Base-by-base conservation (phyloP, 345 rosid genomes). In the Arabidopsis suecica region DNA sequence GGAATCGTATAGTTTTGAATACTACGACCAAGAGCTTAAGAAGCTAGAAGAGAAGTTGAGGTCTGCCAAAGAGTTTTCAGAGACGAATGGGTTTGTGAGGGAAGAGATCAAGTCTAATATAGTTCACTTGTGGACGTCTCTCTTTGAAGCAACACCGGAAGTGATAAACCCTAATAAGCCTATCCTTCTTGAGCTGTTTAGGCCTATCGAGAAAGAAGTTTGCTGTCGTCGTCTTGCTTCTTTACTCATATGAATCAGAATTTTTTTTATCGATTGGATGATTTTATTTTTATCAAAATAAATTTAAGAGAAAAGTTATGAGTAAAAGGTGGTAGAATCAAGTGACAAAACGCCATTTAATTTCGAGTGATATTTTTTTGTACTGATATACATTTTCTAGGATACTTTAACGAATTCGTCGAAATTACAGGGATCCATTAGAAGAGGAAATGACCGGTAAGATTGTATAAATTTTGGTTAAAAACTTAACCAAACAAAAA, bases 51-150 rank as follows among this genome's bases (percentile, higher is more conserved):
- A 57, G 6, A 44, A 7, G 5, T 20, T 57, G 9, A 30, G 14
- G 34, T 42, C 33, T 32, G 8, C 11, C 18, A 40, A 28, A 12
- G 14, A 32, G 42, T 55, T 42, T 57, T 44, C 34, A 3, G 44
- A 28, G 25, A 49, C 49, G 4, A 67, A 67, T 40, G 51, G 73
- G 32, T 68, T 68, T 55, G 23, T 18, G 1, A 69, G 41, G 14
- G 63, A 68, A 38, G 16, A 20, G 0, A 69, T 68, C 3, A 0
- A 55, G 54, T 18, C 33, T 55, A 18, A 55, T 5, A 4, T 41
- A 30, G 3, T 68, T 40, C 10, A 40, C 2, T 3, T 53, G 47
- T 50, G 55, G 55, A 9, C 4, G 6, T 50, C 13, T 2, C 51
- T 47, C 22, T 47, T 47, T 7, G 51, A 47, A 49, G 3, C 54